Base-by-base conservation (phyloP, 208 protist genomes). In the Blastocrithidia nonstop region DNA sequence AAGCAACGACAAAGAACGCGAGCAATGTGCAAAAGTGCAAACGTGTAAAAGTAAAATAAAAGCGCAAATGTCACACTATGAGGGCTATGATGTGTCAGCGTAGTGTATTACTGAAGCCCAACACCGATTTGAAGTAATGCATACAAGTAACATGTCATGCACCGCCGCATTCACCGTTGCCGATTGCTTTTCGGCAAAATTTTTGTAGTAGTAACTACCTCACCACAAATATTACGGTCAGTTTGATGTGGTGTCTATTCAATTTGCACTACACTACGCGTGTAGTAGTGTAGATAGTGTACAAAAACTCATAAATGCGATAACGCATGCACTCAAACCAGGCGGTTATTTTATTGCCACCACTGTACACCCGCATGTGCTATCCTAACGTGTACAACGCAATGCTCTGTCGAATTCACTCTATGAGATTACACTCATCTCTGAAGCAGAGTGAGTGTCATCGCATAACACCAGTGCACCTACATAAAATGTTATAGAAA, bases 241-340 rank as follows among this genome's bases (percentile, higher is more conserved):
- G 16, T 86, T 72, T 53, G 45, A 70, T 48, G 48, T 88, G 13
- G 75, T 92, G 5, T 71, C 71, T 1, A 79, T 88, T 36, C 83
- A 92, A 54, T 92, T 92, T 50, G 77, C 83, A 0, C 66, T 92
- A 31, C 83, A 92, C 61, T 92, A 92, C 56, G 83, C 78, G n/a
- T 92, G 77, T 46, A 37, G 54, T 9, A 61, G 57, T 7, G 31
- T 53, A 8, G 61, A 71, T 22, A 44, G 50, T 20, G 67, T 92
- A 11, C 50, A 61, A n/a, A 50, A 53, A 17, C 25, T 88, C 3
- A 35, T 92, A 6, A 21, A 35, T 1, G 51, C 58, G 6, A 54
- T 88, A 7, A 46, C 75, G 6, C 29, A 33, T 15, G 57, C 71
- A 8, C 48, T 92, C 25, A 33, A 35, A n/a, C 50, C 56, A 3